Evolutionary conservation across 495 filamentous ascomycete genomes (phyloP).

Genomic region (Astrothelium macrocarpum): DNA sequence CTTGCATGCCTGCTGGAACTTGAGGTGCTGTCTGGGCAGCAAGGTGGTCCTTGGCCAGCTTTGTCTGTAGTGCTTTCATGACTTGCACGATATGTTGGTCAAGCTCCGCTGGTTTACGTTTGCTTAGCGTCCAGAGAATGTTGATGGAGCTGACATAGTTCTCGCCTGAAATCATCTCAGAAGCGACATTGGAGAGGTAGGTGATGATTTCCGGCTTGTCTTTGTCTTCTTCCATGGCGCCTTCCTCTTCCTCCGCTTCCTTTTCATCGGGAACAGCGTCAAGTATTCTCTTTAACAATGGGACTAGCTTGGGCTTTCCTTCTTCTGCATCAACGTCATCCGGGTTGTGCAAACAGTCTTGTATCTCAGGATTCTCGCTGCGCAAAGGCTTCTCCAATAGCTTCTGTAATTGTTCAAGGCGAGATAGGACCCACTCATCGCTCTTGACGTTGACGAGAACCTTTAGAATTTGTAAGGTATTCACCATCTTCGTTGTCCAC

Average conservation of each 20-base stretch:
- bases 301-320: constrained; percentile 47
- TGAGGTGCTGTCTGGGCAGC: constrained; percentile 52
- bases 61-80: constrained; percentile 89
- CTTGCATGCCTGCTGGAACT: constrained; percentile 15
- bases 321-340: constrained; percentile 56
- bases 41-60: constrained; percentile 88
- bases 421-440: constrained; percentile 79
- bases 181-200: constrained; percentile 70
- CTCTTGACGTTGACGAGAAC: constrained; percentile 77
- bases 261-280: constrained; percentile 69
- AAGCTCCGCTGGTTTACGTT: constrained; percentile 70
- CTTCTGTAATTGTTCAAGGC: constrained; percentile 67
- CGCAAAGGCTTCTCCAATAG: constrained; percentile 83
- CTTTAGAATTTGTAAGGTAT: constrained; percentile 80
- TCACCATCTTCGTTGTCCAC: constrained; percentile 74
- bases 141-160: constrained; percentile 83
- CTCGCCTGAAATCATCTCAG: constrained; percentile 64
- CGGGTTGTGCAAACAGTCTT: constrained; percentile 72
- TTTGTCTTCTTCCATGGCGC: constrained; percentile 71
- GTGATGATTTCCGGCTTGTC: constrained; percentile 66
- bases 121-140: constrained; percentile 81
- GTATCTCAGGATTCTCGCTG: constrained; percentile 78
- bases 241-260: constrained; percentile 68
- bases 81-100: constrained; percentile 78
- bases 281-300: constrained; percentile 71